Percentiles rank a stretch among this genome's conserved stretches.
Conservation (phyloP, 305 asterid genomes). For the Fraxinus angustifolia region DNA sequence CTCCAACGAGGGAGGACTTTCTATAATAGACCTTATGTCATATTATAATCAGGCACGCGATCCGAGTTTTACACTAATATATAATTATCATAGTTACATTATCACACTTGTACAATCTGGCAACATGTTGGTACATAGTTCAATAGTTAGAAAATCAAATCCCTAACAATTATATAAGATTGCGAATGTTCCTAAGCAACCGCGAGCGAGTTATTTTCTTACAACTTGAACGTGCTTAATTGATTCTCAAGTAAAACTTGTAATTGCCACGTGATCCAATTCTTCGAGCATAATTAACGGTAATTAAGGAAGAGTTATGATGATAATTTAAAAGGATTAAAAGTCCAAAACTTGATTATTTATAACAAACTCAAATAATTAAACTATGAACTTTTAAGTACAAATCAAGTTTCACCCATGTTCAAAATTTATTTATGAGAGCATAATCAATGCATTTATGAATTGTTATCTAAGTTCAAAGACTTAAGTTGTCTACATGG, state of each 20-base stretch:
- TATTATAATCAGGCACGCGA: not conserved
- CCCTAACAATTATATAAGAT: not conserved
- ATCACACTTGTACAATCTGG: not conserved
- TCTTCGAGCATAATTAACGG: not conserved
- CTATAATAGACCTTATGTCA: not conserved
- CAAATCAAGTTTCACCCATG: not conserved
- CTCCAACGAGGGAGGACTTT: not conserved
- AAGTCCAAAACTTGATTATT: not conserved
- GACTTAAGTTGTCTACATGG: not conserved
- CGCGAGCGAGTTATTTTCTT: not conserved
- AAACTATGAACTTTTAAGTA: not conserved
- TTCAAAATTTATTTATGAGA: not conserved
- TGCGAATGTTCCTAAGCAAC: not conserved
- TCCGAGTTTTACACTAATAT: not conserved
- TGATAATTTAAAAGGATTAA: not conserved
- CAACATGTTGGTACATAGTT: not conserved
- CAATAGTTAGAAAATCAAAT: not conserved
- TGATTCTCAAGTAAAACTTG: not conserved
- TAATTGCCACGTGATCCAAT: not conserved
- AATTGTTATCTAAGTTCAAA: not conserved
- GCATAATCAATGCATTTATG: not conserved
- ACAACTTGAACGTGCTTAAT: not conserved
- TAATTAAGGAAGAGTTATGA: not conserved
- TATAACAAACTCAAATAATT: not conserved
- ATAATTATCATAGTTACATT: not conserved